Evolutionary conservation across 73 alveolate genomes (phyloP).

Genomic region (Paramecium caudatum): DNA sequence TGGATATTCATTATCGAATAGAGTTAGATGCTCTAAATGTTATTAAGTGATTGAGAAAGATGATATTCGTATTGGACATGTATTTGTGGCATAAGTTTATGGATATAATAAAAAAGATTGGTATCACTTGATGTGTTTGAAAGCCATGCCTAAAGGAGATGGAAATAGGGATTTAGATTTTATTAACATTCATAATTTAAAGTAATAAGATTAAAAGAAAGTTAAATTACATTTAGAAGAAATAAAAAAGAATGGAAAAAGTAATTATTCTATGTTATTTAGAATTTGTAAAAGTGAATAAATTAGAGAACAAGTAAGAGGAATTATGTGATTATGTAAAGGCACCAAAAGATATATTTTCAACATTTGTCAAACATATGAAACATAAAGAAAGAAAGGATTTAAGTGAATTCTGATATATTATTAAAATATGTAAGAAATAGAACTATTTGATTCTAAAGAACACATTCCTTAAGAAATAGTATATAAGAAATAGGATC

Average conservation of each 20-base stretch:
- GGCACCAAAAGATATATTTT: constrained; percentile 16
- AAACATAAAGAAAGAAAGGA: constrained; percentile 30
- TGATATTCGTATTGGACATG: constrained; percentile 46
- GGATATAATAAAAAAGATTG: constrained; percentile 63
- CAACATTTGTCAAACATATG: constrained; percentile 27
- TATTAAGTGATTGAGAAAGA: constrained; percentile 16
- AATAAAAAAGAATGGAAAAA: constrained; percentile 10
- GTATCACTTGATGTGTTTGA: constrained; percentile 54
- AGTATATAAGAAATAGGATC: not conserved
- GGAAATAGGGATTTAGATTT: constrained; percentile 14
- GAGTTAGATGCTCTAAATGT: constrained; percentile 35
- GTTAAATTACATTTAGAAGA: not conserved
- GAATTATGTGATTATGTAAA: not conserved
- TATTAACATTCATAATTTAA: constrained; percentile 3
- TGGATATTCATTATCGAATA: constrained; percentile 46
- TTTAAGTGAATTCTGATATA: constrained; percentile 11
- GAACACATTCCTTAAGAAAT: not conserved
- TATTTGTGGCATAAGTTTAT: not conserved
- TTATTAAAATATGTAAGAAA: not conserved
- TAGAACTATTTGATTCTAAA: not conserved
- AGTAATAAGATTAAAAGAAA: not conserved
- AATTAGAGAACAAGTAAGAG: not conserved
- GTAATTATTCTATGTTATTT: not conserved
- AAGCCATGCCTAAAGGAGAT: constrained; percentile 22
- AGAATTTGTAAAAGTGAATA: not conserved